Conservation (phyloP, 1,284 basidiomycete genomes). For the Puccinia novopanici region DNA sequence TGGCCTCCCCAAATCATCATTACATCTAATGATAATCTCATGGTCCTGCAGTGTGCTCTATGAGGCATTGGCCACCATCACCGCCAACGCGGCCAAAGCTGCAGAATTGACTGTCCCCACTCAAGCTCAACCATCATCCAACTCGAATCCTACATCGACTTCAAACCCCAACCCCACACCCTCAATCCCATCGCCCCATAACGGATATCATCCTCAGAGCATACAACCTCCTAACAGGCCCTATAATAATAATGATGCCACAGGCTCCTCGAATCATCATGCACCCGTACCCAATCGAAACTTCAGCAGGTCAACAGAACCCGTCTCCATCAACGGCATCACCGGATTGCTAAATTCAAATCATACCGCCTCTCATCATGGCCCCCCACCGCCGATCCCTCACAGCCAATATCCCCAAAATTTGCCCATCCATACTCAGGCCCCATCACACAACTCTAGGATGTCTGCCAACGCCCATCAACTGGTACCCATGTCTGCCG, state of each 20-base stretch:
- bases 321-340: conserved; percentile 20
- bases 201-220: conserved; percentile 10
- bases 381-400: conserved; percentile 12
- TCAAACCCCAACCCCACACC: background rate
- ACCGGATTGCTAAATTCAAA: conserved; percentile 39
- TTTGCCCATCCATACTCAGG: background rate
- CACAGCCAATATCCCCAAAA: conserved; percentile 31
- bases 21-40: background rate
- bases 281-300: conserved; percentile 14
- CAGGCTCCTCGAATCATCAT: background rate
- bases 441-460: background rate
- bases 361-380: conserved; percentile 4
- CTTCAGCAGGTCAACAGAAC: conserved; percentile 28
- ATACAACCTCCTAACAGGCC: background rate
- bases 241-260: background rate
- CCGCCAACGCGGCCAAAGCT: conserved; percentile 14
- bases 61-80: conserved; percentile 34
- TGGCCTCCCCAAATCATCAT: background rate
- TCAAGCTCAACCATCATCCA: conserved; percentile 23
- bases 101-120: conserved; percentile 1
- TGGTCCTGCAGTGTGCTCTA: conserved; percentile 31
- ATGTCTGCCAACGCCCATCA: conserved; percentile 8
- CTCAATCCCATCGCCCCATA: conserved; percentile 17
- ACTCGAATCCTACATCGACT: background rate
- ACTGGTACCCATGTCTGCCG: conserved; percentile 5